A percentile compares a stretch with the other conserved stretches of the same genome.
Conservation (phyloP, 352 stramenopile genomes). For the Globisporangium orthogonon region DNA sequence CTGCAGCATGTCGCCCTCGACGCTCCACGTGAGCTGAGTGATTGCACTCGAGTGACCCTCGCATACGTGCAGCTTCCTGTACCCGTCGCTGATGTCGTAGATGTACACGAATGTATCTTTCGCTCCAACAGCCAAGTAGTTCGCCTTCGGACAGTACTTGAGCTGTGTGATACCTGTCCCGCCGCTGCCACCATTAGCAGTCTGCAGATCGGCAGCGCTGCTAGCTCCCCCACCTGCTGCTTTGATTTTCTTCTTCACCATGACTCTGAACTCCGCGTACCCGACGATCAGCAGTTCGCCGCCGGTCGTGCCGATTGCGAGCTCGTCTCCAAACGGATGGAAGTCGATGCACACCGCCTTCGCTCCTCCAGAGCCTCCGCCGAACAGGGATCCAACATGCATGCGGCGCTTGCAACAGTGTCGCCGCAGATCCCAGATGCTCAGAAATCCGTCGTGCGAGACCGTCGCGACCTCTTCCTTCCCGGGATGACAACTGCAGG, state of each 20-base stretch:
- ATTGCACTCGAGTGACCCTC: conserved; percentile 80
- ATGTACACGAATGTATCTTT: conserved; percentile 68
- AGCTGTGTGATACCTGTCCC: conserved; percentile 22
- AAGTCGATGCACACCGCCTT: conserved; percentile 51
- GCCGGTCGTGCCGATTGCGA: conserved; percentile 41
- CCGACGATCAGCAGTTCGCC: conserved; percentile 49
- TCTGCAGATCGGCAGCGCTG: conserved; percentile 9
- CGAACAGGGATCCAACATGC: conserved; percentile 20
- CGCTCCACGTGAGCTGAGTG: conserved; percentile 85
- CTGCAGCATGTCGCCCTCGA: conserved; percentile 68
- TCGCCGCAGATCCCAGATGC: conserved; percentile 42
- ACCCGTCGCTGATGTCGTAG: conserved; percentile 34
- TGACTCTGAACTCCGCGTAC: conserved; percentile 26
- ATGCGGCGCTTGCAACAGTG: conserved; percentile 29
- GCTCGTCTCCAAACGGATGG: conserved; percentile 41
- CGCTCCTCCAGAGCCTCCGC: conserved; percentile 3
- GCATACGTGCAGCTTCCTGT: conserved; percentile 57
- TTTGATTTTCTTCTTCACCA: conserved; percentile 40
- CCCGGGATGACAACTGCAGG: conserved; percentile 30
- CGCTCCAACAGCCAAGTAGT: conserved; percentile 38
- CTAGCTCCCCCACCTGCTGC: too few species aligned
- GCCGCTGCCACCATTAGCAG: too few species aligned
- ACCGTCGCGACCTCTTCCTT: conserved; percentile 39
- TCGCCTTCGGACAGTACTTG: conserved; percentile 48
- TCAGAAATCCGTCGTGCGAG: conserved; percentile 45